Evolutionary conservation across 306 rosid genomes (phyloP), one percentile per base, ranked within the genome.

Genomic region (Vicia faba): DNA sequence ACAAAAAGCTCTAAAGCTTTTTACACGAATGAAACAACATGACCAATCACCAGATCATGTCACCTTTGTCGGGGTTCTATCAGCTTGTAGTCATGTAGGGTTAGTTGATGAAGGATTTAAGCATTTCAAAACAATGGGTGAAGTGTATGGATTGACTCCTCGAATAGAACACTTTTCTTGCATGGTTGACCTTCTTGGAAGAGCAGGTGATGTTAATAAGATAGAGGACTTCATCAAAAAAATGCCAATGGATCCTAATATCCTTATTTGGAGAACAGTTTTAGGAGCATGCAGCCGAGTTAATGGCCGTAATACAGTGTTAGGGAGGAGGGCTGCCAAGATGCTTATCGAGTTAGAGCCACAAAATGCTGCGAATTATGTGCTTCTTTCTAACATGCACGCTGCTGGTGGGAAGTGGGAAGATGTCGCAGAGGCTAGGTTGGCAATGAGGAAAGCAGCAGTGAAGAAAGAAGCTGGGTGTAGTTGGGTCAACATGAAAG

Each of bases 71-170:
- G 97, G 92, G 33, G 91, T 89, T 61, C 60, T 89, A 45, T 89
- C 97, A 7, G 97, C 96, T 64, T 92, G 97, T 79, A 92, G 97
- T 71, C 97, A 92, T 79, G 96, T 80, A 7, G 97, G 97, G 43
- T 75, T 92, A 66, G 86, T 92, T 40, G 73, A 87, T 79, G 86
- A 85, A 81, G 97, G 95, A 39, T 85, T 82, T 79, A 15, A 75
- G 64, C 89, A 89, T 84, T 89, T 87, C 68, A 62, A 82, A 63
- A 84, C 92, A 23, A 89, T 89, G 92, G 67, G 63, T 50, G 69
- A 84, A 71, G 62, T 69, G 12, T 89, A 87, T 40, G 86, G 83
- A 71, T 65, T 92, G 66, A 65, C 85, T 70, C 95, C 97, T 29
- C 76, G 84, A 68, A 76, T 89, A 55, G 97, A 87, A 81, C 97